Base-by-base conservation (phyloP, 2,329 filamentous ascomycete species). In the Aspergillus proliferans region DNA sequence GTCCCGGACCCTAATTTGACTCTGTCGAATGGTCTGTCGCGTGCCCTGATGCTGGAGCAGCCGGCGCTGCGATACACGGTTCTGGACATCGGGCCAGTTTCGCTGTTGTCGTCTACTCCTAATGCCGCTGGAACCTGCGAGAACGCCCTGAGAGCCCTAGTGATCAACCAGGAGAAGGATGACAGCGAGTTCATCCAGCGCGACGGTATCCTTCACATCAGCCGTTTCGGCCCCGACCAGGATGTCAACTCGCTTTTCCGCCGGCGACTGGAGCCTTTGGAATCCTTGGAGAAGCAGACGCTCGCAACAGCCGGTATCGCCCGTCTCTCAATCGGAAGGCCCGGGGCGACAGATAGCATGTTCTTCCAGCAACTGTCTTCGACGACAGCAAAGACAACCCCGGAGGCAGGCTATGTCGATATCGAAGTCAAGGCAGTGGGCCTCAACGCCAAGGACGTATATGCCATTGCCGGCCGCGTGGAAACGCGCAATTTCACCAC, bases 371-470 rank as follows among this genome's bases (percentile, higher is more conserved):
- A 28, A 26, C 12, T 19, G 15, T 12, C 26, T 30, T 30, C 26
- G 12, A 18, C n/a, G 4, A 26, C 40, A 30, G 8, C 44, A 3
- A 10, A 26, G 6, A 14, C 28, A 14, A 14, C 24, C 6, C 36
- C 43, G 3, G 22, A 12, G 14, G 43, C 45, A 9, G 52, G 24
- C 15, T 43, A 38, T 4, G 42, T 52, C 2, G 49, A 57, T 18
- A 45, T 58, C 2, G 47, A 57, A 18, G 47, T 58, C 8, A 45
- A 51, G 39, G 12, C 50, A 6, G 28, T 54, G 3, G 49, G 52
- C 19, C 47, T 57, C 14, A 58, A 57, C 33, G 48, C 46, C 6
- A 52, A 54, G 42, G 54, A 57, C 30, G n/a, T 50, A 12, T 50
- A 53, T 24, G 51, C 48, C 6, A 22, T 55, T 1, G 36, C 34